Conservation (phyloP, 306 rosid species). For the Inga oerstediana region DNA sequence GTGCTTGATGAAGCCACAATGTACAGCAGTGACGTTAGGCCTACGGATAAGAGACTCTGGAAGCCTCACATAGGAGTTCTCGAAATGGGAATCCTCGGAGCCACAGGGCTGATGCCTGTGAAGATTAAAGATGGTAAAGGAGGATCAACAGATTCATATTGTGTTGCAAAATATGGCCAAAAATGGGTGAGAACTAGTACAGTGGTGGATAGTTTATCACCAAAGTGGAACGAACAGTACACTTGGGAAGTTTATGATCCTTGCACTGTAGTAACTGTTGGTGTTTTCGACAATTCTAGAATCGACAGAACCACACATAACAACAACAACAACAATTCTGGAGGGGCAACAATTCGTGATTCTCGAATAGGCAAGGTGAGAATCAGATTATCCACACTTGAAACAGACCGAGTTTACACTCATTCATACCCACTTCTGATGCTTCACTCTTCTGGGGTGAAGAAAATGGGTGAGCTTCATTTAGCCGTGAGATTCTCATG, state of each 20-base stretch:
- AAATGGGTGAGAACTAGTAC: conserved; percentile 70
- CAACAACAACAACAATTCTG: conserved; percentile 8
- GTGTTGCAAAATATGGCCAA: conserved; percentile 67
- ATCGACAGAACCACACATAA: conserved; percentile 41
- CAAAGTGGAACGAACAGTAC: conserved; percentile 76
- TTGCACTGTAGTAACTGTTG: conserved; percentile 59
- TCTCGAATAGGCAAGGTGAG: conserved; percentile 61
- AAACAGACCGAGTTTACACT: conserved; percentile 59
- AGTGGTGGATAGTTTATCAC: conserved; percentile 57
- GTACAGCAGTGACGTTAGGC: conserved; percentile 67
- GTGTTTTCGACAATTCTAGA: conserved; percentile 61
- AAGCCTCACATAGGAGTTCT: conserved; percentile 68
- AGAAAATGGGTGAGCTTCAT: conserved; percentile 73
- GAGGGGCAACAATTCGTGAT: conserved; percentile 33
- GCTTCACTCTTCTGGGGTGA: conserved; percentile 60
- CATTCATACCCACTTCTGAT: conserved; percentile 64
- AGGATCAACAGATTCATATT: conserved; percentile 59
- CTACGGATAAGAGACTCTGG: conserved; percentile 65
- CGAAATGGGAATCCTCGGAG: conserved; percentile 67
- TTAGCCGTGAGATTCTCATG: conserved; percentile 61
- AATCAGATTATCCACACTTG: conserved; percentile 60
- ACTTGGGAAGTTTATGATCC: conserved; percentile 73
- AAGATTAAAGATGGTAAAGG: conserved; percentile 62
- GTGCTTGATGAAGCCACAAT: conserved; percentile 69
- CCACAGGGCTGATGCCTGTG: conserved; percentile 68